Conservation (phyloP, 352 stramenopile genomes). For the Globisporangium polare region DNA sequence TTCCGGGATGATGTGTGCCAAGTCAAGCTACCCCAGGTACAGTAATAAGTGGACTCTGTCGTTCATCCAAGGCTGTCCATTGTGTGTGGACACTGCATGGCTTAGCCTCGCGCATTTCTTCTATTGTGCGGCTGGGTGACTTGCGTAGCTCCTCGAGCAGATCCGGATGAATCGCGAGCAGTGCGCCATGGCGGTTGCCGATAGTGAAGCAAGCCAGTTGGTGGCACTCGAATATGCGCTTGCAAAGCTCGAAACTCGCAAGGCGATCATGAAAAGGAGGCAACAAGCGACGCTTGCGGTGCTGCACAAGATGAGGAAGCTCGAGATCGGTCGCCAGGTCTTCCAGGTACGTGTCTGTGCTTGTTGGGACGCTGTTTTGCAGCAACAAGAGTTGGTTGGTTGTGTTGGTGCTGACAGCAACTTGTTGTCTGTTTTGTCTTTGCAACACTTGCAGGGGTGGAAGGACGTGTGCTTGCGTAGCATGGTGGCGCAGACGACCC, state of each 20-base stretch:
- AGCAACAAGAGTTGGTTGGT: background rate
- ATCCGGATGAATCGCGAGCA: slow-evolving; percentile 18
- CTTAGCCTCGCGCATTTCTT: too few species aligned
- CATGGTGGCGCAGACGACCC: slow-evolving; percentile 51
- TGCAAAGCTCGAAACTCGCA: background rate
- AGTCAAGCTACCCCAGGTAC: slow-evolving; percentile 13
- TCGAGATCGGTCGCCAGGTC: slow-evolving; percentile 14
- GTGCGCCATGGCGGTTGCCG: slow-evolving; percentile 22
- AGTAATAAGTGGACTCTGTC: too few species aligned
- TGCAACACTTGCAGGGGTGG: slow-evolving; percentile 26
- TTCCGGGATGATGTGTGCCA: slow-evolving; percentile 20
- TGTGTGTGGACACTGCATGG: background rate
- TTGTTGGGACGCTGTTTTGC: background rate
- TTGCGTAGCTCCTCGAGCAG: slow-evolving; percentile 4
- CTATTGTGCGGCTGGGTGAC: background rate
- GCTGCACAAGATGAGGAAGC: slow-evolving; percentile 6
- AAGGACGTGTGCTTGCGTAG: slow-evolving; percentile 49
- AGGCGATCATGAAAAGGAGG: slow-evolving; percentile 9
- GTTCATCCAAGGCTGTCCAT: too few species aligned
- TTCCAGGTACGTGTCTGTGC: slow-evolving; percentile 21
- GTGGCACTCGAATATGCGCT: background rate
- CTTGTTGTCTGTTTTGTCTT: background rate
- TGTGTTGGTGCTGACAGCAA: background rate
- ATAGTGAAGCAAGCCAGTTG: slow-evolving; percentile 17
- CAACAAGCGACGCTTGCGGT: slow-evolving; percentile 13